A percentile compares a stretch with the other conserved stretches of the same genome.
Conservation (phyloP, 2,329 filamentous ascomycete species). For the Ophiostoma ips region DNA sequence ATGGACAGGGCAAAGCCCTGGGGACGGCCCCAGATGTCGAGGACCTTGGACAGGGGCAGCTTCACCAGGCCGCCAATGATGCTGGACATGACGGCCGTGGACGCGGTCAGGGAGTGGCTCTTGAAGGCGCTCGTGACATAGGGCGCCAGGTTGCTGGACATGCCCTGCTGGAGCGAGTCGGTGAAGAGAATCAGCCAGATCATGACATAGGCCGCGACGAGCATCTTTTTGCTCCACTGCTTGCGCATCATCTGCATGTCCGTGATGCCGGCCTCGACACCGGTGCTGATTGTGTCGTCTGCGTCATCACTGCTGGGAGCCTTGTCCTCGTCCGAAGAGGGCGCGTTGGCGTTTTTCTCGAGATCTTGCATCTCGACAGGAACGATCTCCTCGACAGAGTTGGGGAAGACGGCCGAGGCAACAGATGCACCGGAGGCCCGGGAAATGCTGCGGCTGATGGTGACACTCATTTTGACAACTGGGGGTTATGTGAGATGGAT, state of each 20-base stretch:
- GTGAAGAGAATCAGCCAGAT: constrained; percentile 14
- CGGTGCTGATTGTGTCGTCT: background rate
- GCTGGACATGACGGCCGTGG: constrained; percentile 11
- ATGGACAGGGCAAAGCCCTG: constrained; percentile 40
- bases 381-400: background rate
- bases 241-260: background rate
- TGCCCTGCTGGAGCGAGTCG: constrained; percentile 22
- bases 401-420: background rate
- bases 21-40: constrained; percentile 45
- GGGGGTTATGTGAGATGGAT: too few relatives aligned
- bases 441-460: background rate
- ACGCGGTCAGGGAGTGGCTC: constrained; percentile 12
- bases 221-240: background rate
- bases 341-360: background rate
- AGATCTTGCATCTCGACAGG: background rate
- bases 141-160: constrained; percentile 23
- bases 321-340: background rate
- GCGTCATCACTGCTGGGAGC: too few relatives aligned
- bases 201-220: background rate
- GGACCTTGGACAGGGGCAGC: constrained; percentile 43
- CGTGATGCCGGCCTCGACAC: background rate
- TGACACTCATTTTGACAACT: background rate
- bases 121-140: constrained; percentile 12
- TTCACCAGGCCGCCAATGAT: constrained; percentile 37
- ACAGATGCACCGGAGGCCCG: background rate